phyloP scores from a whole-genome alignment of 163 green algal species.

The Scenedesmus sp. region DNA sequence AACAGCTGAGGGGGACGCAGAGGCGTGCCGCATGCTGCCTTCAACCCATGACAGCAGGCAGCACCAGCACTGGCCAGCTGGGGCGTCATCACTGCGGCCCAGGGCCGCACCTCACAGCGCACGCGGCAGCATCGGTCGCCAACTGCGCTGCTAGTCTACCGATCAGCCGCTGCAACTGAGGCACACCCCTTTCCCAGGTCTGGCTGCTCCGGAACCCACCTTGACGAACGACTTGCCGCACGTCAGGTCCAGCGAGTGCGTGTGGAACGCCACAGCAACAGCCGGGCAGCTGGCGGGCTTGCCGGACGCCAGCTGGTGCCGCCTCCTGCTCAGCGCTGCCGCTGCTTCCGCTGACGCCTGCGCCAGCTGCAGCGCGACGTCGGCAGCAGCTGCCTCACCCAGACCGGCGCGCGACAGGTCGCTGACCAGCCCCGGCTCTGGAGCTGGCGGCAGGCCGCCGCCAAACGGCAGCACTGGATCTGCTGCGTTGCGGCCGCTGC shows the following conservation, averaged over 20 bases:
- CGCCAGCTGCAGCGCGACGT: conserved; percentile 24
- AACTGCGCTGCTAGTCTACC: too few species aligned
- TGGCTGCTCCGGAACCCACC: background rate
- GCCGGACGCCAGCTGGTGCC: conserved; percentile 45
- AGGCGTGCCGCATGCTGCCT: too few species aligned
- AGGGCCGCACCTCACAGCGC: too few species aligned
- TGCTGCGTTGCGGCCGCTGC: conserved; percentile 13
- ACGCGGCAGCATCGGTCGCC: too few species aligned
- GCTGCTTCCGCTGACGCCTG: conserved; percentile 15
- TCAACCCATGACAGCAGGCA: too few species aligned
- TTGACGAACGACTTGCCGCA: conserved; percentile 36
- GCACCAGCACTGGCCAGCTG: too few species aligned
- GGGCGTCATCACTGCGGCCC: too few species aligned
- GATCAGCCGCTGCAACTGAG: background rate
- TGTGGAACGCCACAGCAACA: conserved; percentile 27
- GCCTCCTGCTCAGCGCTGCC: background rate
- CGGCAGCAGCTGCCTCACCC: background rate
- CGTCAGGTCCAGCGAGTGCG: conserved; percentile 41
- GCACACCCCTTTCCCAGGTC: too few species aligned
- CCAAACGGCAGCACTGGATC: conserved; percentile 48
- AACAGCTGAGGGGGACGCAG: too few species aligned
- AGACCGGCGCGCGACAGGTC: conserved; percentile 32
- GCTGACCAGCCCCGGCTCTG: conserved; percentile 16
- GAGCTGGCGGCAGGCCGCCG: background rate
- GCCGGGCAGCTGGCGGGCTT: conserved; percentile 17